These are phyloP conservation scores for Celoporthe dispersa DNA, from an alignment of 2,329 filamentous ascomycete species.

Conservation along the genomic window DNA sequence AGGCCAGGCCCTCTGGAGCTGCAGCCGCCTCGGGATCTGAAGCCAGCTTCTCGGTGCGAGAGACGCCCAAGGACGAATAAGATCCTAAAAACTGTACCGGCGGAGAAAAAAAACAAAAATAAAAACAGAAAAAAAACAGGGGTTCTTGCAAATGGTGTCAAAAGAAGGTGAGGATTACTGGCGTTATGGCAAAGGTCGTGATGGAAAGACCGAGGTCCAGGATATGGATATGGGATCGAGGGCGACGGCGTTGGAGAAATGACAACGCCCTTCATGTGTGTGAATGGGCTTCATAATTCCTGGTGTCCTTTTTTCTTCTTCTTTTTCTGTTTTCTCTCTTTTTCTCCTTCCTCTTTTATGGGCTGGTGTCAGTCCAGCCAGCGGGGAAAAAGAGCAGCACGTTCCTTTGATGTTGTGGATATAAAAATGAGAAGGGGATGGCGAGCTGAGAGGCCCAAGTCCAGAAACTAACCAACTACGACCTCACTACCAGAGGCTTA, in stretches of 20 bases:
- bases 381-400: background rate
- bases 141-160: background rate
- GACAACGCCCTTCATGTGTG: background rate
- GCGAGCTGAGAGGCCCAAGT: background rate
- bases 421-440: background rate
- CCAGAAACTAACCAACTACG: background rate
- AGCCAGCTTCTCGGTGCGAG: constrained; percentile 10
- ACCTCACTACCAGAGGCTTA: background rate
- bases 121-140: too few relatives aligned
- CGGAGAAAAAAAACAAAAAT: too few relatives aligned
- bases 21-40: background rate
- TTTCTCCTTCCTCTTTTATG: background rate
- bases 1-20: constrained; percentile 31
- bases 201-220: background rate
- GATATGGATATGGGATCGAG: background rate
- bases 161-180: background rate
- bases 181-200: constrained; percentile 4
- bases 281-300: background rate
- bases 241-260: constrained; percentile 1
- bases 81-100: too few relatives aligned
- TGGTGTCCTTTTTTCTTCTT: background rate
- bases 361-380: background rate
- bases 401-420: background rate
- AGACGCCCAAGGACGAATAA: constrained; percentile 27
- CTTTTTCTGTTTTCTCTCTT: too few relatives aligned